phyloP scores from a whole-genome alignment of 345 rosid genomes.

The Turritis glabra region DNA sequence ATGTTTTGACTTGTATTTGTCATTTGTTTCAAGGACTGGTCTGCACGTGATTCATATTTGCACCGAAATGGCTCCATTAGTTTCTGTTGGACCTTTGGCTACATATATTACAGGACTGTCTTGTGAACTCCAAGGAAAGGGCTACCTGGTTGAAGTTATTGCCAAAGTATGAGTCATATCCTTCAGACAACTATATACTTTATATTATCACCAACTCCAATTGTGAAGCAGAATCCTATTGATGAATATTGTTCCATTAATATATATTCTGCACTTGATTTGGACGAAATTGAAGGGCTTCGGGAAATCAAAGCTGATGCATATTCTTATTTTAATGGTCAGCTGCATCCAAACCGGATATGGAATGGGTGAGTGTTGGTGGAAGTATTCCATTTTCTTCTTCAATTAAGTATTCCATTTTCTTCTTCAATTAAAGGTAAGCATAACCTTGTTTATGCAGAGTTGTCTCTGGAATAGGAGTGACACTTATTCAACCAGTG shows the following conservation, averaged over 20 bases:
- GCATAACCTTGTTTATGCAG: constrained; percentile 43
- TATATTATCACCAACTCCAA: not conserved
- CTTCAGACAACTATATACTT: not conserved
- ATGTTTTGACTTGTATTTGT: not conserved
- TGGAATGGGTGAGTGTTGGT: constrained; percentile 75
- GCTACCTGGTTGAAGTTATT: constrained; percentile 79
- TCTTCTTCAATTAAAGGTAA: not conserved
- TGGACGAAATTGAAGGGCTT: constrained; percentile 63
- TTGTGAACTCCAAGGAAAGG: constrained; percentile 62
- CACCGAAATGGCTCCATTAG: constrained; percentile 83
- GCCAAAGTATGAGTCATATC: constrained; percentile 58
- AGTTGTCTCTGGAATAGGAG: constrained; percentile 69
- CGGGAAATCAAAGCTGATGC: constrained; percentile 60
- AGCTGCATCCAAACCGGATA: constrained; percentile 71
- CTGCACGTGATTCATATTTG: constrained; percentile 78
- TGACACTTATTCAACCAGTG: constrained; percentile 75
- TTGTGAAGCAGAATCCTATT: not conserved
- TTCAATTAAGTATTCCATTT: constrained; percentile 3
- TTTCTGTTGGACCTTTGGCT: constrained; percentile 66
- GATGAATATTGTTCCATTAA: constrained; percentile 18
- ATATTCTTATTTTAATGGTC: constrained; percentile 78
- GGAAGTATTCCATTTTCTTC: not conserved
- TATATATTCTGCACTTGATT: constrained; percentile 64
- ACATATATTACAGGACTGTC: constrained; percentile 68
- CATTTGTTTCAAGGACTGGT: constrained; percentile 53